These are phyloP conservation scores for Lophium mytilinum DNA, from an alignment of 495 filamentous ascomycete species.

Conservation along the genomic window DNA sequence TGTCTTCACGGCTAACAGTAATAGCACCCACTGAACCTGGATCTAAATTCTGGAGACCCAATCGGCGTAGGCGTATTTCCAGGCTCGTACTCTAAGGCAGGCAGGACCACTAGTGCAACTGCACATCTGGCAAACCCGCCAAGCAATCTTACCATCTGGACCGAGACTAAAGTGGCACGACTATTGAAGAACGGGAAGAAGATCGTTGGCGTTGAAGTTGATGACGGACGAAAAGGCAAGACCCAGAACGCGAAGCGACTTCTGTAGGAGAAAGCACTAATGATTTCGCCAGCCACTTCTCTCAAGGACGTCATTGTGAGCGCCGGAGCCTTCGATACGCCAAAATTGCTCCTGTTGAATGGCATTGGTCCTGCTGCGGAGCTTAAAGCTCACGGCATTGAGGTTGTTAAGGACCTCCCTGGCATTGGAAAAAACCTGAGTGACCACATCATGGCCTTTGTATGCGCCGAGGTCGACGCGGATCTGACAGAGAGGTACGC, in stretches of 20 bases:
- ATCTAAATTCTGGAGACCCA: conserved; percentile 18
- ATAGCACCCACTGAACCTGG: conserved; percentile 7
- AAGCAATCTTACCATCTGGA: conserved; percentile 18
- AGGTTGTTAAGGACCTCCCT: conserved; percentile 59
- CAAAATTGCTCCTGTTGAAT: conserved; percentile 62
- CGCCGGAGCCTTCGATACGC: conserved; percentile 68
- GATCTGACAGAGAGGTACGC: conserved; percentile 15
- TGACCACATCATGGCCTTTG: conserved; percentile 46
- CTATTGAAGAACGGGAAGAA: conserved; percentile 11
- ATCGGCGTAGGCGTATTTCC: conserved; percentile 18
- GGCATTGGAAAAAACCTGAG: conserved; percentile 72
- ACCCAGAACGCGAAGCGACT: not conserved
- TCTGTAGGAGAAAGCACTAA: not conserved
- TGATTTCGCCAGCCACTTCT: conserved; percentile 2
- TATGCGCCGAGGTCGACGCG: conserved; percentile 14
- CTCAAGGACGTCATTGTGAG: conserved; percentile 47
- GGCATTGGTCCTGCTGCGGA: conserved; percentile 63
- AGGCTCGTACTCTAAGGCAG: conserved; percentile 1
- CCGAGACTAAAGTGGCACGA: conserved; percentile 5
- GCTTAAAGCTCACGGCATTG: conserved; percentile 55
- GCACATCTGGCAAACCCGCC: conserved; percentile 17
- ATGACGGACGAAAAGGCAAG: conserved; percentile 17
- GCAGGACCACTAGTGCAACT: conserved; percentile 20
- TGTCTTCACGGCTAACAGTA: not conserved
- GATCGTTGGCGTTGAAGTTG: conserved; percentile 14